phyloP scores from a whole-genome alignment of 345 rosid genomes.

The Eucalyptus dawsonii region DNA sequence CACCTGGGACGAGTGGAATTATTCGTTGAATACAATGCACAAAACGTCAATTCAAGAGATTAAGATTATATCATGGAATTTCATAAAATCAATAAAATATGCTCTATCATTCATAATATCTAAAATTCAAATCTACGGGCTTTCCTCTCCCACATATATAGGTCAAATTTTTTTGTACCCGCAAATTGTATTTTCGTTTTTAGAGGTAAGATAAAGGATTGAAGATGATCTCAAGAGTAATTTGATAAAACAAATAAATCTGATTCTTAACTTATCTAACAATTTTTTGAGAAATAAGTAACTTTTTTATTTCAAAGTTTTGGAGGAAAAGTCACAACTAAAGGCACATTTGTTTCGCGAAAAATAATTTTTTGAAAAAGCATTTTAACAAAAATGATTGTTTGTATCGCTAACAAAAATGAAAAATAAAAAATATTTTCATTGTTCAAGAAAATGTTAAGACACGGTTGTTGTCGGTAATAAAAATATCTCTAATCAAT shows the following conservation, averaged over 20 bases:
- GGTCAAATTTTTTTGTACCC: neutral
- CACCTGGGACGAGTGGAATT: neutral
- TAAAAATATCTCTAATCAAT: rapidly evolving
- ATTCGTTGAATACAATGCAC: neutral
- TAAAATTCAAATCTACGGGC: neutral
- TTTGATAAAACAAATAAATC: neutral
- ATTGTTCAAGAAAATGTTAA: neutral
- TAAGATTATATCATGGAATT: neutral
- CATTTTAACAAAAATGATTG: neutral
- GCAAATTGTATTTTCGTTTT: neutral
- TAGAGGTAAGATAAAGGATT: neutral
- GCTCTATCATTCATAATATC: neutral
- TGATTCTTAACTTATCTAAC: neutral
- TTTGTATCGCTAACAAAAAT: neutral
- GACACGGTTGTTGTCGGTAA: neutral
- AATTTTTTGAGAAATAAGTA: neutral
- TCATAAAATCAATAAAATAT: neutral
- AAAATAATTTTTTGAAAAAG: neutral
- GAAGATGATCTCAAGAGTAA: neutral
- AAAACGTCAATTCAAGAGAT: neutral
- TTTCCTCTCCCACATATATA: neutral
- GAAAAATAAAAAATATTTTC: neutral
- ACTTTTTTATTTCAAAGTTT: neutral
- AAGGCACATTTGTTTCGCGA: rapidly evolving
- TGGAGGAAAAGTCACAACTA: neutral